Conservation (phyloP, 176 grass and related monocot genomes). For the Guadua angustifolia region DNA sequence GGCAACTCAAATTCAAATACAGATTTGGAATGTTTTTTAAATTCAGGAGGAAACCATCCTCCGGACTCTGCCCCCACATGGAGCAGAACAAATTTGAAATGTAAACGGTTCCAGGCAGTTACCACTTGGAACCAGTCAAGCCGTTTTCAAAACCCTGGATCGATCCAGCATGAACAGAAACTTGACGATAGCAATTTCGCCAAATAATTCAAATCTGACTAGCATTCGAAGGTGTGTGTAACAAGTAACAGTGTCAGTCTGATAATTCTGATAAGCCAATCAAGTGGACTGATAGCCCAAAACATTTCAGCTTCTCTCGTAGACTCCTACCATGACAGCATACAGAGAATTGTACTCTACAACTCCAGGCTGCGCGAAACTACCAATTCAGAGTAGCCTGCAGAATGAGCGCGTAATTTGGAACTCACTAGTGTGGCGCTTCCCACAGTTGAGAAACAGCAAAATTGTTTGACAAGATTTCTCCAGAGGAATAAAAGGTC, state of each 20-base stretch:
- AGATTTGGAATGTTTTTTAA: neutral
- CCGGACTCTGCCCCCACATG: neutral
- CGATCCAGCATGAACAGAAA: neutral
- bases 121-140: neutral
- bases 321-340: neutral
- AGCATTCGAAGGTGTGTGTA: neutral
- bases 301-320: neutral
- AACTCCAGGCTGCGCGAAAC: neutral
- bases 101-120: neutral
- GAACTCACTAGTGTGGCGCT: neutral
- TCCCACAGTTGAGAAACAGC: neutral
- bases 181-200: neutral
- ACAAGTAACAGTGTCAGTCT: conserved; percentile 4
- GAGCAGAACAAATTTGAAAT: neutral
- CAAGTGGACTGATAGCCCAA: neutral
- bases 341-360: neutral
- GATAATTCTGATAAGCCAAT: neutral
- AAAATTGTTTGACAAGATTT: neutral
- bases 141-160: neutral
- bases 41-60: neutral
- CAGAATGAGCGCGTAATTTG: neutral
- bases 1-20: neutral
- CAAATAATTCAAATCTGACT: neutral
- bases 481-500: conserved; percentile 10
- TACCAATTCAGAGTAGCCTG: neutral